Evolutionary conservation across 768 basidiomycete species (phyloP).

Genomic region (Macrolepiota dolichaula): DNA sequence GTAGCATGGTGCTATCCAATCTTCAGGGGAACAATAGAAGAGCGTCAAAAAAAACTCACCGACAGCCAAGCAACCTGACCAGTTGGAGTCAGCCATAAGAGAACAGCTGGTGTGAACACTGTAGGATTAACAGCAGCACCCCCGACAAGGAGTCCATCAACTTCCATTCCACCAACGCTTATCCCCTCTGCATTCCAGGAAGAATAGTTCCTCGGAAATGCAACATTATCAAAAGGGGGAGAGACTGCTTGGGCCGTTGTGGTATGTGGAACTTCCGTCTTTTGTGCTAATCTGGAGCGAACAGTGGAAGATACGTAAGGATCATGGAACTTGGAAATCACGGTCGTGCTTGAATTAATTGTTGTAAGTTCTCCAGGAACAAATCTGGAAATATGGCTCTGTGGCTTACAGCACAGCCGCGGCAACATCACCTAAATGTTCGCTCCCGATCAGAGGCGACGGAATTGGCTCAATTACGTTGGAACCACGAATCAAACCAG

Average conservation of each 20-base stretch:
- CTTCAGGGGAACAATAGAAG: neutral
- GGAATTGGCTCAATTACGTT: constrained; percentile 24
- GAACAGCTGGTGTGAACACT: constrained; percentile 20
- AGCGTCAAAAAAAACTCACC: constrained; percentile 12
- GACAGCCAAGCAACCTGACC: constrained; percentile 20
- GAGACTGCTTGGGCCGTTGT: constrained; percentile 24
- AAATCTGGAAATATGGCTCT: neutral
- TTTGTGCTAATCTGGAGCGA: constrained; percentile 12
- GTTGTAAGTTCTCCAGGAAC: neutral
- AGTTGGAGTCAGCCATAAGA: constrained; percentile 22
- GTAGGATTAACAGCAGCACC: constrained; percentile 23
- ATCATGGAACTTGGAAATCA: constrained; percentile 26
- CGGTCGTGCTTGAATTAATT: constrained; percentile 16
- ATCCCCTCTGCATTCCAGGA: constrained; percentile 23
- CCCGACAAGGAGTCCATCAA: constrained; percentile 23
- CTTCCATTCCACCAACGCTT: constrained; percentile 25
- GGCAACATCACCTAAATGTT: constrained; percentile 24
- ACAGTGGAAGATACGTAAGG: constrained; percentile 20
- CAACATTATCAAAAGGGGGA: constrained; percentile 23
- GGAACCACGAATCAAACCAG: constrained; percentile 24
- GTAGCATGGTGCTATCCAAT: constrained; percentile 21
- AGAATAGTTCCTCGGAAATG: constrained; percentile 25
- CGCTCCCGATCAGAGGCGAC: constrained; percentile 21
- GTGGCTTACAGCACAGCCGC: constrained; percentile 20
- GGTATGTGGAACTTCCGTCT: constrained; percentile 12